Evolutionary conservation across 345 rosid genomes (phyloP).

Genomic region (Garcia nutans): DNA sequence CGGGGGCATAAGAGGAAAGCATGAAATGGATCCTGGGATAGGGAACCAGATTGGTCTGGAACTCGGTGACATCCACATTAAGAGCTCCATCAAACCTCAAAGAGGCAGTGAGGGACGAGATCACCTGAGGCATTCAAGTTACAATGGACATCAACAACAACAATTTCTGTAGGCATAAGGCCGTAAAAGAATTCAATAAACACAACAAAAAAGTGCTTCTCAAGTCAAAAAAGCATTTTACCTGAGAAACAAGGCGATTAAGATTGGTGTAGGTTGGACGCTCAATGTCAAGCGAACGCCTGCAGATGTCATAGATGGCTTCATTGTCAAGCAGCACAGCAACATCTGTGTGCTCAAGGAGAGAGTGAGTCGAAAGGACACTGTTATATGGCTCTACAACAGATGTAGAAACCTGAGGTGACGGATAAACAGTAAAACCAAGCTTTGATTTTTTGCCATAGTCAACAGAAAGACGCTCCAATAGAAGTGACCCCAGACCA

Average conservation of each 20-base stretch:
- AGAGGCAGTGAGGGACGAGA: slow-evolving; percentile 30
- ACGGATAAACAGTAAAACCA: slow-evolving; percentile 27
- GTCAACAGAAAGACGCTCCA: slow-evolving; percentile 30
- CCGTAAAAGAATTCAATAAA: not conserved
- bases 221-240: not conserved
- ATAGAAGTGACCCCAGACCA: slow-evolving; percentile 26
- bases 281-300: slow-evolving; percentile 32
- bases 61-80: slow-evolving; percentile 30
- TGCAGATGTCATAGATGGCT: slow-evolving; percentile 30
- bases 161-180: not conserved
- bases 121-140: slow-evolving; percentile 12
- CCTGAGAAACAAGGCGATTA: slow-evolving; percentile 30
- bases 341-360: slow-evolving; percentile 28
- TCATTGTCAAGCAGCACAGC: slow-evolving; percentile 25
- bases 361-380: slow-evolving; percentile 27
- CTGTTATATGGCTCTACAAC: slow-evolving; percentile 31
- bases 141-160: not conserved
- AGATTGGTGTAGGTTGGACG: slow-evolving; percentile 30
- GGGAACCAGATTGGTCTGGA: slow-evolving; percentile 31
- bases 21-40: slow-evolving; percentile 33
- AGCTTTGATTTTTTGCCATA: slow-evolving; percentile 27
- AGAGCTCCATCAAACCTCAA: slow-evolving; percentile 33
- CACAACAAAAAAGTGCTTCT: no score
- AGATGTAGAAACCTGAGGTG: slow-evolving; percentile 28
- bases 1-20: slow-evolving; percentile 32